Conservation (phyloP, 192 early-diverging fungal genomes). For the Coemansia sp. region DNA sequence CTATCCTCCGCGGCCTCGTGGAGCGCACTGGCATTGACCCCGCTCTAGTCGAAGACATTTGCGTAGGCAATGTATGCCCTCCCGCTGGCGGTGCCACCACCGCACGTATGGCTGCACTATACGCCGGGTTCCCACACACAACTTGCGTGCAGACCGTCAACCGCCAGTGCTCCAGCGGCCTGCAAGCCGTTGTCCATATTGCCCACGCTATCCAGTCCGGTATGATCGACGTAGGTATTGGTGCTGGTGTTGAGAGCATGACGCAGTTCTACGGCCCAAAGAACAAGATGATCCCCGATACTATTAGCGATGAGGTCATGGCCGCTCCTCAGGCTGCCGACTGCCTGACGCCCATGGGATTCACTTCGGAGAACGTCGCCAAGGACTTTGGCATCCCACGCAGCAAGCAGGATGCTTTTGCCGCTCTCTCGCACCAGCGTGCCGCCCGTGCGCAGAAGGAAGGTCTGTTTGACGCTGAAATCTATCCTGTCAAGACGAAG, state of each 20-base stretch:
- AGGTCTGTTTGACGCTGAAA: conserved; percentile 91
- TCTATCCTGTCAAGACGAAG: conserved; percentile 78
- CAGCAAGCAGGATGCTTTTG: conserved; percentile 89
- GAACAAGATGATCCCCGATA: conserved; percentile 69
- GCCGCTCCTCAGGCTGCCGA: conserved; percentile 75
- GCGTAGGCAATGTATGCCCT: conserved; percentile 92
- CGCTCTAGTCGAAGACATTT: conserved; percentile 87
- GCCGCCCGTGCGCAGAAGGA: conserved; percentile 88
- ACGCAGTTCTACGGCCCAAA: conserved; percentile 83
- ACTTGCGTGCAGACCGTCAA: conserved; percentile 86
- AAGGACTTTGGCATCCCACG: conserved; percentile 84
- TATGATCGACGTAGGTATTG: conserved; percentile 90
- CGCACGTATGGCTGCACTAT: conserved; percentile 89
- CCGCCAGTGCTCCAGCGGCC: conserved; percentile 92
- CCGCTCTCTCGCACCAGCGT: conserved; percentile 81
- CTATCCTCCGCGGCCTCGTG: conserved; percentile 75
- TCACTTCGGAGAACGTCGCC: conserved; percentile 98
- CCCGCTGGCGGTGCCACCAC: conserved; percentile 88
- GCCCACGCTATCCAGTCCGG: conserved; percentile 89
- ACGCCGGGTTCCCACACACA: conserved; percentile 88
- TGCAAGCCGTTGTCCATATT: conserved; percentile 86
- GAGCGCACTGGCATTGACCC: conserved; percentile 85
- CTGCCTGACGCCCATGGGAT: conserved; percentile 89
- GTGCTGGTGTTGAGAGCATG: conserved; percentile 95
- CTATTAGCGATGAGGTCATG: conserved; percentile 76